phyloP scores from a whole-genome alignment of 2,329 filamentous ascomycete species.

The Neofusicoccum ribis region DNA sequence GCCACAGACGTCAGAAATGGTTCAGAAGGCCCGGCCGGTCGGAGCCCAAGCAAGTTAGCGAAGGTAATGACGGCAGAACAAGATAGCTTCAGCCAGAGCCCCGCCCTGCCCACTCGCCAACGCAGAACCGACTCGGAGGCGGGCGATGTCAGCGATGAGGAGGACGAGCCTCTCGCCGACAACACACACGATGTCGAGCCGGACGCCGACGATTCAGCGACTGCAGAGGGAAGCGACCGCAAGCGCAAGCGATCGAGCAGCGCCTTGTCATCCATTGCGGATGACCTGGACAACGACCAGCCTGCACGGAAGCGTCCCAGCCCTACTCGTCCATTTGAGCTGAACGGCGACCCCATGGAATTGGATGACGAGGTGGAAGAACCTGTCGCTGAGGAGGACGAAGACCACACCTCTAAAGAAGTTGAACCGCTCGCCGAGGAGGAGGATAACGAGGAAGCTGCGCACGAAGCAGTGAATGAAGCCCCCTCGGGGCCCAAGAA shows the following conservation, averaged over 20 bases:
- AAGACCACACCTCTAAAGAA: constrained; percentile 25
- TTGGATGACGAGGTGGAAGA: constrained; percentile 25
- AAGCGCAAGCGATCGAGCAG: constrained; percentile 49
- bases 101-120: background rate
- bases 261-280: constrained; percentile 38
- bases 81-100: constrained; percentile 23
- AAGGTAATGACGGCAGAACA: constrained; percentile 35
- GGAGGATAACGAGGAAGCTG: constrained; percentile 9
- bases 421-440: constrained; percentile 24
- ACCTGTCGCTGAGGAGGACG: background rate
- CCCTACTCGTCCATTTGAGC: constrained; percentile 26
- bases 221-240: constrained; percentile 26
- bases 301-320: constrained; percentile 40
- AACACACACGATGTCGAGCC: background rate
- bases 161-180: constrained; percentile 1
- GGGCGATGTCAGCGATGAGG: constrained; percentile 16
- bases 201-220: constrained; percentile 2
- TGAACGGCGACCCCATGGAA: constrained; percentile 34
- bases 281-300: constrained; percentile 34
- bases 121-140: background rate
- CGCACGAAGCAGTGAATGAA: background rate
- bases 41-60: constrained; percentile 40
- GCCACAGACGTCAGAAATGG: constrained; percentile 35
- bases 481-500: background rate
- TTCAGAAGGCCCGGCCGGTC: constrained; percentile 34